Evolutionary conservation across 139 green algal species (phyloP).

Genomic region (Pleodorina starrii): DNA sequence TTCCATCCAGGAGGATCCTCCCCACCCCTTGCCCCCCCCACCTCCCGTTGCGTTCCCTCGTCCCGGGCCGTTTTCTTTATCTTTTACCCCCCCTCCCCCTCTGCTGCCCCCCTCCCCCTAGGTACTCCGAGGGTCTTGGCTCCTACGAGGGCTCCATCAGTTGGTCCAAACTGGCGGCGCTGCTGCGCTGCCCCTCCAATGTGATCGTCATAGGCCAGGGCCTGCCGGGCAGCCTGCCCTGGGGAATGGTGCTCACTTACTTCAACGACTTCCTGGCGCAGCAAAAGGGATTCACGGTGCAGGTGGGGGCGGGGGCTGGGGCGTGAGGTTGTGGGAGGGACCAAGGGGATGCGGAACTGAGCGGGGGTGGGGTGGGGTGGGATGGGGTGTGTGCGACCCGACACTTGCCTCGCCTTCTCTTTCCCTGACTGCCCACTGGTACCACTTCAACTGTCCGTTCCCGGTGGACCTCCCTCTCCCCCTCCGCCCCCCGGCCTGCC

Average conservation of each 20-base stretch:
- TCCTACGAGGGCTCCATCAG: conserved; percentile 73
- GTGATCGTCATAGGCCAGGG: conserved; percentile 75
- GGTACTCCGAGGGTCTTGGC: conserved; percentile 23
- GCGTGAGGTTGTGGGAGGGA: background rate
- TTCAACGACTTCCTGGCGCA: conserved; percentile 88
- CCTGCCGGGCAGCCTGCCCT: conserved; percentile 82
- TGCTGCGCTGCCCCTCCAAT: conserved; percentile 80
- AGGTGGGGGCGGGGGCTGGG: conserved; percentile 7
- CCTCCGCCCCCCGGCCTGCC: too few species aligned
- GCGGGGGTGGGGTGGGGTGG: too few species aligned
- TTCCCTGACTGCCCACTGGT: too few species aligned
- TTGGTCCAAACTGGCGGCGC: conserved; percentile 67
- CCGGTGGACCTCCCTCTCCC: too few species aligned
- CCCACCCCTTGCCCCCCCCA: background rate
- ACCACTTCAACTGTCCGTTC: too few species aligned
- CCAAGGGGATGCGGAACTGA: too few species aligned
- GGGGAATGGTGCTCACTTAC: conserved; percentile 86
- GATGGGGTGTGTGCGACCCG: too few species aligned
- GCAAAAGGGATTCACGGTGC: conserved; percentile 62
- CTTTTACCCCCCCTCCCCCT: too few species aligned
- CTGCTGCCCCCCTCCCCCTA: background rate
- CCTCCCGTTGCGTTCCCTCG: background rate
- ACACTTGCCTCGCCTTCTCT: too few species aligned
- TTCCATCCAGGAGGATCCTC: background rate
- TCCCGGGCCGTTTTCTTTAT: too few species aligned